A percentile compares a stretch with the other conserved stretches of the same genome.
These are phyloP conservation scores for Botrytis sinoallii DNA, from an alignment of 2,329 filamentous ascomycete genomes.

Conservation along the genomic window DNA sequence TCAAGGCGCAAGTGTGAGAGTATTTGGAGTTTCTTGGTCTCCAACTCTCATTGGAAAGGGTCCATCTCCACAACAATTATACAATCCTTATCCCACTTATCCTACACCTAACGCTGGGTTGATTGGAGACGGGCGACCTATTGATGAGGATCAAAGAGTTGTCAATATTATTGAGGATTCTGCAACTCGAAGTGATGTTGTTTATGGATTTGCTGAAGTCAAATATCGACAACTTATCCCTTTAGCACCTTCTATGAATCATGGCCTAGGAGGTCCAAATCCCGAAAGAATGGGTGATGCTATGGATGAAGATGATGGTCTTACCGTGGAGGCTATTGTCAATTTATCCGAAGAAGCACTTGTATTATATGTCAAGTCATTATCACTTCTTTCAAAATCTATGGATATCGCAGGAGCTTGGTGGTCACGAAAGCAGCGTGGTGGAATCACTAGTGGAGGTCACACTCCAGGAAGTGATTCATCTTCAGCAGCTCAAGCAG, in stretches of 20 bases:
- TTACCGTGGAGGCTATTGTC: slow-evolving; percentile 83
- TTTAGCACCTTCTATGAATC: slow-evolving; percentile 72
- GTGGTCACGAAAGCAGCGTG: slow-evolving; percentile 79
- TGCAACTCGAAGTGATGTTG: slow-evolving; percentile 89
- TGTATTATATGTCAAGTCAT: slow-evolving; percentile 92
- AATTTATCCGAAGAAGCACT: slow-evolving; percentile 89
- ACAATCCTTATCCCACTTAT: slow-evolving; percentile 81
- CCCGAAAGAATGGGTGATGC: slow-evolving; percentile 52
- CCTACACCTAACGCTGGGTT: slow-evolving; percentile 65
- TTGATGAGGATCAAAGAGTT: slow-evolving; percentile 77
- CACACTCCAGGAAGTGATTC: slow-evolving; percentile 44
- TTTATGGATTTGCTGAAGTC: slow-evolving; percentile 96
- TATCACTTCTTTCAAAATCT: slow-evolving; percentile 84
- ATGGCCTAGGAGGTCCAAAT: slow-evolving; percentile 62
- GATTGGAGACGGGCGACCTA: slow-evolving; percentile 62
- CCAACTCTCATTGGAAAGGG: slow-evolving; percentile 59
- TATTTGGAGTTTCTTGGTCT: slow-evolving; percentile 69
- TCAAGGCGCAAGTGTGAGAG: slow-evolving; percentile 78
- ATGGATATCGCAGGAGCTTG: slow-evolving; percentile 93
- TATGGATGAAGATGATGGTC: slow-evolving; percentile 66
- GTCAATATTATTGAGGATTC: slow-evolving; percentile 86
- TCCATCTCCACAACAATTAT: slow-evolving; percentile 69
- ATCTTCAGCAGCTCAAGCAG: slow-evolving; percentile 41
- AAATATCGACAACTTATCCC: slow-evolving; percentile 98
- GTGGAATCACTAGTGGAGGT: slow-evolving; percentile 50